A percentile compares a stretch with the other conserved stretches of the same genome.
phyloP scores from a whole-genome alignment of 1,284 basidiomycete species.

The Thelephora terrestris region DNA sequence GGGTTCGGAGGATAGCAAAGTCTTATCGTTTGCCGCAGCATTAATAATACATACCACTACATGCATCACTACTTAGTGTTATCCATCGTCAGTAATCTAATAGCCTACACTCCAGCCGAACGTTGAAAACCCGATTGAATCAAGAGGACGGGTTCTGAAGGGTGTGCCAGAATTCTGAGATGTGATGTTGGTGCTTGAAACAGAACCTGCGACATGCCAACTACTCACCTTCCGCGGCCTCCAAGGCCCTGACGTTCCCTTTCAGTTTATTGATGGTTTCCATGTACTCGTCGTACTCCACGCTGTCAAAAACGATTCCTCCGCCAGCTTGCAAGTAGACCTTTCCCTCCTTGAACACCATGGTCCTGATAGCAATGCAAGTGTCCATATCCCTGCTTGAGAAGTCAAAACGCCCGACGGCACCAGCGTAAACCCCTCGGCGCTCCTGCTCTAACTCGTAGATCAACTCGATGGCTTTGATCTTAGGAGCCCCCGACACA shows the following conservation, averaged over 20 bases:
- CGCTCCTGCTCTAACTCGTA: conserved; percentile 83
- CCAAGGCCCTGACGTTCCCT: conserved; percentile 80
- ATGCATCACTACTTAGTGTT: conserved; percentile 8
- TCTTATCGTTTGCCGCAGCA: conserved; percentile 2
- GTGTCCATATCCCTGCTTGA: conserved; percentile 94
- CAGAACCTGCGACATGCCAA: neutral
- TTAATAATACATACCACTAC: conserved; percentile 5
- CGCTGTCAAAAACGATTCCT: conserved; percentile 95
- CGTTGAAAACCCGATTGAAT: neutral
- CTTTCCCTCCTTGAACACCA: conserved; percentile 91
- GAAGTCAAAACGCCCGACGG: conserved; percentile 96
- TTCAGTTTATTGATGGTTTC: conserved; percentile 95
- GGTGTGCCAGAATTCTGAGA: conserved; percentile 56
- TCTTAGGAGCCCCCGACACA: conserved; percentile 98
- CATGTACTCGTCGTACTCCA: conserved; percentile 94
- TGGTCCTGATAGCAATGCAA: conserved; percentile 97
- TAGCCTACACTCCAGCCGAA: neutral
- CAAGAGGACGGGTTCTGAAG: conserved; percentile 33
- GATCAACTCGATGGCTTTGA: conserved; percentile 95
- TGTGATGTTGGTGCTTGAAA: conserved; percentile 4
- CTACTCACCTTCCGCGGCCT: conserved; percentile 80
- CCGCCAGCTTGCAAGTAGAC: conserved; percentile 96
- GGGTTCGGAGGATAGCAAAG: conserved; percentile 9
- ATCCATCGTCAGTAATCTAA: neutral
- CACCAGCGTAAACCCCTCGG: conserved; percentile 94